These are phyloP conservation scores for Coemansia sp. DNA, from an alignment of 192 early-diverging fungal genomes.

Conservation along the genomic window DNA sequence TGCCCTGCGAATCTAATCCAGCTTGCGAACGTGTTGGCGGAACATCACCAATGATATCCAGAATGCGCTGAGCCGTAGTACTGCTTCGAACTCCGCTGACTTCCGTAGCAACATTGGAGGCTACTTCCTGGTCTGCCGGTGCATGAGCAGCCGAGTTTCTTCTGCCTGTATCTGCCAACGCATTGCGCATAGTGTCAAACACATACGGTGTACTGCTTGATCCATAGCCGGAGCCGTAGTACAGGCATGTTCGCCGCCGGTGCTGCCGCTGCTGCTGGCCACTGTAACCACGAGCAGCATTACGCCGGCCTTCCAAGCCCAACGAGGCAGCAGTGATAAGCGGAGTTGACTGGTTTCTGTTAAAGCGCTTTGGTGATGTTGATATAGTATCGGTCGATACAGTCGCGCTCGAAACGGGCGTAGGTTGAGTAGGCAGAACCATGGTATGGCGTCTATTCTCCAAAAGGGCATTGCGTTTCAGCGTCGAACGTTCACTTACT, in stretches of 20 bases:
- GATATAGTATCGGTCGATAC: constrained; percentile 6
- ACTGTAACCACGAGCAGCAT: constrained; percentile 13
- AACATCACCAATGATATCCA: constrained; percentile 45
- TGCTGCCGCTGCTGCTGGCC: background rate
- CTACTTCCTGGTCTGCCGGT: background rate
- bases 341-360: constrained; percentile 14
- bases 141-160: background rate
- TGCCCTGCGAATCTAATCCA: constrained; percentile 9
- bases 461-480: constrained; percentile 11
- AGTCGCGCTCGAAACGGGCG: constrained; percentile 3
- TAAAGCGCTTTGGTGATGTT: background rate
- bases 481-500: constrained; percentile 7
- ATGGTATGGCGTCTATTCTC: constrained; percentile 14
- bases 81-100: constrained; percentile 12
- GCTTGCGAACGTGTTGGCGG: constrained; percentile 33
- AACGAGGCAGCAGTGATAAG: constrained; percentile 29
- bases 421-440: background rate
- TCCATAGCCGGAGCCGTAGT: constrained; percentile 48
- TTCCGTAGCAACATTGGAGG: background rate
- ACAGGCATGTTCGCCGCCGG: constrained; percentile 14
- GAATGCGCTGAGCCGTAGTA: constrained; percentile 42
- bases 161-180: constrained; percentile 4
- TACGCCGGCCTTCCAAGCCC: constrained; percentile 31
- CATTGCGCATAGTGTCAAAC: constrained; percentile 8
- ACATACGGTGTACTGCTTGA: constrained; percentile 35